Base-by-base conservation (phyloP, 345 rosid genomes). In the Cochlearia excelsa region DNA sequence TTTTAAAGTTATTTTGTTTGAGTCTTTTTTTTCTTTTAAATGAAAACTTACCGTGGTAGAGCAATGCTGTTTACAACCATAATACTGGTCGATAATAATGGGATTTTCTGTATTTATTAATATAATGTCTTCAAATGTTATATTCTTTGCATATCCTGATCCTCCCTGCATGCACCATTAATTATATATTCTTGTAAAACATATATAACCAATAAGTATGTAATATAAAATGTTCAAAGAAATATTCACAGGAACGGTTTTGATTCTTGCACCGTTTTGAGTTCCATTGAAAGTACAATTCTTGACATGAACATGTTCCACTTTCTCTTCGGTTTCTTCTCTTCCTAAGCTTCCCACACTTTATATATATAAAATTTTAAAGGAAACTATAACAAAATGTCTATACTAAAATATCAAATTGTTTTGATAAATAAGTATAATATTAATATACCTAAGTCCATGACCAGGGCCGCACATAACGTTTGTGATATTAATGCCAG, bases 221-320 rank as follows among this genome's bases (percentile, higher is more conserved):
- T 33, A 33, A 33, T 33, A 33, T 5, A 5, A 33, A 33, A 3
- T 33, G 35, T 3, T 33, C 4, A 33, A 51, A 34, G 29, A 35
- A 2, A 11, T 7, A 5, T n/a, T 60, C 3, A 78, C 82, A 69
- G 77, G 68, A 69, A 77, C 67, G 5, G 80, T 79, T 51, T 79
- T 76, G 29, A 79, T 73, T 46, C 80, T 60, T 28, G 75, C 75
- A 46, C 78, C 78, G 40, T 79, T 79, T 23, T 54, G 28, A 44
- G 41, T 57, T 57, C 49, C 29, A 8, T 57, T 57, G 51, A 57
- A 44, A 7, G 62, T 57, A 46, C 55, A 60, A 9, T 47, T 37
- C 37, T 47, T 33, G 42, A 60, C 26, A 35, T 9, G n/a, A 60
- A 60, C 54, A 11, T 60, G 33, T 38, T 60, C 65, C 5, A 48